These are phyloP conservation scores for Linum lewisii DNA, from an alignment of 345 rosid genomes.

Conservation along the genomic window DNA sequence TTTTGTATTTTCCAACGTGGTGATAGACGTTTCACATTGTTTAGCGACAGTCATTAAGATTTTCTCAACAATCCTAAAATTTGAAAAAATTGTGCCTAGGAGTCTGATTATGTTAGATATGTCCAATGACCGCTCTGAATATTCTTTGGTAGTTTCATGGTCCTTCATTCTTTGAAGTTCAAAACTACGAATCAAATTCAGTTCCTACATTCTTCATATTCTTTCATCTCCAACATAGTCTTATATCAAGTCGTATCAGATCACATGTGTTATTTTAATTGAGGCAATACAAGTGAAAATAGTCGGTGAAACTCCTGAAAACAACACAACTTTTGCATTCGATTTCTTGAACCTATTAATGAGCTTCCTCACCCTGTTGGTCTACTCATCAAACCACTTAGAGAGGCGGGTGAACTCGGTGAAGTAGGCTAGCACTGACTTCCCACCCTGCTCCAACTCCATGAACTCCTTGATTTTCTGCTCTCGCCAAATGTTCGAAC, in stretches of 20 bases:
- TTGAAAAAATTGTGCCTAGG: background rate
- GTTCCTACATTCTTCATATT: background rate
- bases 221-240: too few species aligned
- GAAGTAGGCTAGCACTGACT: too few species aligned
- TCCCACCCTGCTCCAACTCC: too few species aligned
- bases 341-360: slow-evolving; percentile 3
- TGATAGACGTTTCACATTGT: background rate
- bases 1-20: background rate
- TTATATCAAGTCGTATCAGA: slow-evolving; percentile 5
- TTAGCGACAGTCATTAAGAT: background rate
- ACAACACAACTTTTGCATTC: slow-evolving; percentile 8
- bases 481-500: too few species aligned
- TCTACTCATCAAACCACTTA: too few species aligned
- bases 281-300: slow-evolving; percentile 6
- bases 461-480: slow-evolving; percentile 4
- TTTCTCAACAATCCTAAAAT: background rate
- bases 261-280: background rate
- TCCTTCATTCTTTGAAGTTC: background rate
- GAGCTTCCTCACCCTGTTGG: too few species aligned
- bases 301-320: background rate
- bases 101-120: background rate
- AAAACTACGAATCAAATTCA: background rate
- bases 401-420: too few species aligned
- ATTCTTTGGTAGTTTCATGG: background rate
- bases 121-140: background rate